These are phyloP conservation scores for Phytophthora capsici DNA, from an alignment of 352 stramenopile genomes.

Conservation along the genomic window DNA sequence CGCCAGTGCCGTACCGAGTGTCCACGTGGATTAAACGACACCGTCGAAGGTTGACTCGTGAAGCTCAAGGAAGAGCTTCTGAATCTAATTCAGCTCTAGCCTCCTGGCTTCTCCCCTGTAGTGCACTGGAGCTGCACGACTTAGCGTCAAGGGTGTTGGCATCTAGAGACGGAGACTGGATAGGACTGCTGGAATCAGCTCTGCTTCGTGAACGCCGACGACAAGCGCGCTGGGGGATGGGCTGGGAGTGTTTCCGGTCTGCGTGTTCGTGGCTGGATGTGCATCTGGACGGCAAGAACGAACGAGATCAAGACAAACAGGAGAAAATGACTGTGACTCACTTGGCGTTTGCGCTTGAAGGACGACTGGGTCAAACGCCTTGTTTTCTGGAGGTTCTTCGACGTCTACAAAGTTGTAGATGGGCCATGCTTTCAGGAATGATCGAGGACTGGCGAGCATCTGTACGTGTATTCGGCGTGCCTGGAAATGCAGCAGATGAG, in stretches of 20 bases:
- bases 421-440: conserved; percentile 35
- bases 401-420: conserved; percentile 37
- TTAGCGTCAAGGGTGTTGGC: conserved; percentile 25
- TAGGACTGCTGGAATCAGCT: conserved; percentile 41
- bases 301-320: conserved; percentile 9
- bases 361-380: conserved; percentile 44
- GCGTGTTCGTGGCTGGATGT: conserved; percentile 69
- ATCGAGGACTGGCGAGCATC: conserved; percentile 55
- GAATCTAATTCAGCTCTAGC: conserved; percentile 10
- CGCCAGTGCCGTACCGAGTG: conserved; percentile 29
- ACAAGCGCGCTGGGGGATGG: conserved; percentile 52
- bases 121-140: conserved; percentile 38
- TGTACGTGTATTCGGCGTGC: conserved; percentile 17
- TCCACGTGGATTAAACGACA: conserved; percentile 32
- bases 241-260: conserved; percentile 73
- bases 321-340: conserved; percentile 36
- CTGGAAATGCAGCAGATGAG: conserved; percentile 13
- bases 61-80: conserved; percentile 7
- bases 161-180: conserved; percentile 30
- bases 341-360: conserved; percentile 69
- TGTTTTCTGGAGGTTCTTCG: conserved; percentile 43
- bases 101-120: conserved; percentile 44
- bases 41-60: conserved; percentile 11
- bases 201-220: conserved; percentile 32
- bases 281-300: conserved; percentile 29